These are phyloP conservation scores for Fagopyrum esculentum DNA, from an alignment of 148 eudicot species.

Conservation along the genomic window DNA sequence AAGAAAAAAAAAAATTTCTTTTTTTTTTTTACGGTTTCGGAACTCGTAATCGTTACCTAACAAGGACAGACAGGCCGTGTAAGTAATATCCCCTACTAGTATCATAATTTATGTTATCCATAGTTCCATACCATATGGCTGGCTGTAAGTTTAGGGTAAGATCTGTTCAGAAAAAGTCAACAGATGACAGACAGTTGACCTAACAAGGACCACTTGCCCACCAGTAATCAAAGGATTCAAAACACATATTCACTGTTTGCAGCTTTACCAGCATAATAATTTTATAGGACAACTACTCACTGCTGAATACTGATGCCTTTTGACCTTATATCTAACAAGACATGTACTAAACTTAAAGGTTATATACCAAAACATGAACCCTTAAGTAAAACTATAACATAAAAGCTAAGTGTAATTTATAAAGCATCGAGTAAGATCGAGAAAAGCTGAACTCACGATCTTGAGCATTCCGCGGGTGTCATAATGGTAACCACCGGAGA, in stretches of 20 bases:
- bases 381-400: background rate
- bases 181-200: background rate
- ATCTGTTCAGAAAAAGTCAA: background rate
- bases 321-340: background rate
- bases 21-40: too few relatives aligned
- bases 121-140: background rate
- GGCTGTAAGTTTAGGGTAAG: background rate
- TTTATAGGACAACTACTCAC: slow-evolving; percentile 1
- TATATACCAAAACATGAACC: background rate
- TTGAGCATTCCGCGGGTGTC: slow-evolving; percentile 60
- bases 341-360: background rate
- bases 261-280: background rate
- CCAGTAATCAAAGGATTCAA: too few relatives aligned
- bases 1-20: too few relatives aligned
- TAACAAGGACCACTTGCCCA: background rate
- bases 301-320: background rate
- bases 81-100: too few relatives aligned
- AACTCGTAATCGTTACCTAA: too few relatives aligned
- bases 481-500: slow-evolving; percentile 59
- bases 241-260: background rate
- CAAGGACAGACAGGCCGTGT: too few relatives aligned
- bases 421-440: background rate
- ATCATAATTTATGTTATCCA: too few relatives aligned
- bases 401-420: background rate
- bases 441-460: slow-evolving; percentile 29